Percentiles rank a stretch among this genome's conserved stretches.
phyloP scores from a whole-genome alignment of 805 yeast species.

The Monosporozyma aerobia region DNA sequence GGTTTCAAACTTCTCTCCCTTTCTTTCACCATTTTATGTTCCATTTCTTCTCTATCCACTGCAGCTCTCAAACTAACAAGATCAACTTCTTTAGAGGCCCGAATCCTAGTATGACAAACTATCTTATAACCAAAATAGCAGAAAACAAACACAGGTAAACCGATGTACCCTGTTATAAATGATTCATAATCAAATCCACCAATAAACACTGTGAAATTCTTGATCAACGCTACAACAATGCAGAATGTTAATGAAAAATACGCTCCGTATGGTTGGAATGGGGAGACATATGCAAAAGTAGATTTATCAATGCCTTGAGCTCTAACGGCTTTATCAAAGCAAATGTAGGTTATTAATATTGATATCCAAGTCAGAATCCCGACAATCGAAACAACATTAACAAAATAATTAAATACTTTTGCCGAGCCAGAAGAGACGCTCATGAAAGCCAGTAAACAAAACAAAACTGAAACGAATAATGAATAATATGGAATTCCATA shows the following conservation, averaged over 20 bases:
- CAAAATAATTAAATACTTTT: slow-evolving; percentile 52
- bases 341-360: slow-evolving; percentile 43
- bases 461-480: slow-evolving; percentile 38
- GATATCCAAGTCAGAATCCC: slow-evolving; percentile 54
- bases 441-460: slow-evolving; percentile 48
- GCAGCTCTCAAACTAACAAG: slow-evolving; percentile 14
- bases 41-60: slow-evolving; percentile 21
- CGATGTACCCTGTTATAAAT: slow-evolving; percentile 71
- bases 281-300: slow-evolving; percentile 49
- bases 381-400: slow-evolving; percentile 49
- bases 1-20: not conserved
- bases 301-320: slow-evolving; percentile 37
- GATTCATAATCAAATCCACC: slow-evolving; percentile 48
- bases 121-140: slow-evolving; percentile 51
- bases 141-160: slow-evolving; percentile 46
- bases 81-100: slow-evolving; percentile 49
- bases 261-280: slow-evolving; percentile 59
- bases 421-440: slow-evolving; percentile 42
- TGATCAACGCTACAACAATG: slow-evolving; percentile 46
- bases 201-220: slow-evolving; percentile 64
- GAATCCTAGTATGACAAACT: slow-evolving; percentile 37
- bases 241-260: slow-evolving; percentile 48
- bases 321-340: slow-evolving; percentile 50
- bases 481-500: slow-evolving; percentile 58
- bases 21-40: not conserved